phyloP scores from a whole-genome alignment of 768 basidiomycete genomes.

The Termitomyces sp. region DNA sequence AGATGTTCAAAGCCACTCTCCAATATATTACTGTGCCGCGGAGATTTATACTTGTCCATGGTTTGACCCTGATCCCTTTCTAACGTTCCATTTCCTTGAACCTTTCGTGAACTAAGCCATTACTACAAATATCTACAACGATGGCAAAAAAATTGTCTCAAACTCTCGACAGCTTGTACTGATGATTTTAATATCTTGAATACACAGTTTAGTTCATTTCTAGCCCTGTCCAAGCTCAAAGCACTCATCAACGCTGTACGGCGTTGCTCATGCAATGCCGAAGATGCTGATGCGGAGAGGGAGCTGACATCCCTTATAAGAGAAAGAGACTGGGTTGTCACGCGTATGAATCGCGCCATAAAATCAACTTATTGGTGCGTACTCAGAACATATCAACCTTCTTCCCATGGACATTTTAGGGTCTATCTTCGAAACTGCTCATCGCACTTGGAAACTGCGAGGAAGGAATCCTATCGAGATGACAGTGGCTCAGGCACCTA shows the following conservation, averaged over 20 bases:
- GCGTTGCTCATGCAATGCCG: neutral
- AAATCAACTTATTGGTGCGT: neutral
- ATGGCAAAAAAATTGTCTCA: neutral
- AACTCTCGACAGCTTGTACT: neutral
- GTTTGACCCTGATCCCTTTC: neutral
- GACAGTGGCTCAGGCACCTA: neutral
- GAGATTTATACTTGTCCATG: conserved; percentile 3
- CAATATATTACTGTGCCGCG: neutral
- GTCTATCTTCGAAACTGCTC: neutral
- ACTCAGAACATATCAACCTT: neutral
- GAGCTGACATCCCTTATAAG: neutral
- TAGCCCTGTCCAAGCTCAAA: neutral
- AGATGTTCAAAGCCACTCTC: neutral
- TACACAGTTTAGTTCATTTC: neutral
- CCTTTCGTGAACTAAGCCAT: no score
- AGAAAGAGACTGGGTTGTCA: neutral
- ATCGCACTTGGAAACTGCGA: neutral
- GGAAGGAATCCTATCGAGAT: neutral
- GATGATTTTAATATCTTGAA: neutral
- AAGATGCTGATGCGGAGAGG: neutral
- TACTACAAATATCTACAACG: neutral
- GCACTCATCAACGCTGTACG: neutral
- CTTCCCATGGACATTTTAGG: neutral
- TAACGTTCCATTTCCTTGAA: neutral
- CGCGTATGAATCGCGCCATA: neutral